Base-by-base conservation (phyloP, 2,329 filamentous ascomycete genomes). In the Pseudocercospora cruenta region DNA sequence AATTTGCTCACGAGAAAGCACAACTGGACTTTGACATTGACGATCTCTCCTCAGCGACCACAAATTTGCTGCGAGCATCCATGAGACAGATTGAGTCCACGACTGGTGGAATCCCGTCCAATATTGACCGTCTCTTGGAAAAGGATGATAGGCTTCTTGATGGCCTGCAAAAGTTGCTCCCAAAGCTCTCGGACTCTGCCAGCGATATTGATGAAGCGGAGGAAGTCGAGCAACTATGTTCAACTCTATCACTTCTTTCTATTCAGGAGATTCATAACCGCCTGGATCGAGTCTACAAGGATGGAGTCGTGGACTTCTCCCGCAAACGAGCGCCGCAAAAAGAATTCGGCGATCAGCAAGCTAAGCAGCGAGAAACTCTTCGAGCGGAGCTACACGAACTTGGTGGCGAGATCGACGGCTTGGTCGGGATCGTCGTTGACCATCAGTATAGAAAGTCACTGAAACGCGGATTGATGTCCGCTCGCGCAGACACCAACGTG, bases 381-480 rank as follows among this genome's bases (percentile, higher is more conserved):
- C 85, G 89, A 71, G 84, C 86, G 33, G 90, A 92, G 72, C 81
- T 92, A 0, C 88, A 91, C 69, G 90, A 88, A 4, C 80, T 92
- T 2, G 89, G 90, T 70, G 81, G 88, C 0, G 90, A 92, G 73
- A 88, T 92, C 47, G 80, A 90, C 0, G 87, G 89, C 0, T 87
- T 92, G 1, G 86, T 89, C 6, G 87, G 90, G 68, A 92, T 92
- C 87, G 87, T 89, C 0, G 83, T 89, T 0, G 88, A 91, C 69
- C 86, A 90, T 71, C 87, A 91, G 73, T 85, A 89, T 70, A 81
- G 90, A 4, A 84, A 87, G 66, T 89, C 90, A 0, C 86, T 89
- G 1, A 78, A 87, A 5, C 76, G 79, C 10, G 72, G 74, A 24
- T 76, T 80, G 62, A 70, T 78, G 22, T 73, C 77, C 9, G 76